A percentile compares a stretch with the other conserved stretches of the same genome.
Conservation (phyloP, 169 alveolate species). For the Condylostoma magnum region DNA sequence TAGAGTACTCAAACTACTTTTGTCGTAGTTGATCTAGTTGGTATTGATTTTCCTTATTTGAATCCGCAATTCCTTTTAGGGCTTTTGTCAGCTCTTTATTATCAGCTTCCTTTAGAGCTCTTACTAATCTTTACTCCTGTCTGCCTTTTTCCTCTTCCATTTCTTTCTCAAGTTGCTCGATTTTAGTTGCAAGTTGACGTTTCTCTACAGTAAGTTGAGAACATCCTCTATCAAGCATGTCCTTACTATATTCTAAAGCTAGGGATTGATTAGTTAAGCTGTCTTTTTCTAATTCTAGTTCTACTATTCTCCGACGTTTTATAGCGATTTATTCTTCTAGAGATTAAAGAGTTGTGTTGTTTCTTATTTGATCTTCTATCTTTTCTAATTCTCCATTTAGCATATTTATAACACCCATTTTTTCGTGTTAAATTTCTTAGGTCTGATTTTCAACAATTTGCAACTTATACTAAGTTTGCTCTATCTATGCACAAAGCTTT, state of each 20-base stretch:
- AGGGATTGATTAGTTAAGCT: background rate
- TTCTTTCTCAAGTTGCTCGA: background rate
- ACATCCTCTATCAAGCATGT: slow-evolving; percentile 22
- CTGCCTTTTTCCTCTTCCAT: slow-evolving; percentile 22
- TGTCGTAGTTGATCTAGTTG: slow-evolving; percentile 32
- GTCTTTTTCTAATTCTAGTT: slow-evolving; percentile 8
- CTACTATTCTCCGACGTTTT: background rate
- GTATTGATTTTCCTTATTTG: slow-evolving; percentile 35
- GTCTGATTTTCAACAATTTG: background rate
- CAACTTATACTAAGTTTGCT: background rate
- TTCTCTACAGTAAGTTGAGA: slow-evolving; percentile 11
- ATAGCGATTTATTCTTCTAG: background rate
- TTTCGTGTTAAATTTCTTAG: slow-evolving; percentile 12
- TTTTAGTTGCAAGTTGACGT: background rate
- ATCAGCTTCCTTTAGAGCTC: slow-evolving; percentile 11
- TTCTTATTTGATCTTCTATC: background rate
- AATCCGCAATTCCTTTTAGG: slow-evolving; percentile 4
- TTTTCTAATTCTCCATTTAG: background rate
- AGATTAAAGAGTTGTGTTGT: background rate
- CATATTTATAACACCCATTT: background rate
- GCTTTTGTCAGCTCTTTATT: slow-evolving; percentile 21
- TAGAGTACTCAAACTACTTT: slow-evolving; percentile 22
- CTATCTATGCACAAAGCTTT: background rate
- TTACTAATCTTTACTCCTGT: slow-evolving; percentile 19
- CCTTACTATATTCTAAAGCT: slow-evolving; percentile 9